Conservation (phyloP, 225 moss, liverwort and hornwort species). For the Polytrichum formosum region DNA sequence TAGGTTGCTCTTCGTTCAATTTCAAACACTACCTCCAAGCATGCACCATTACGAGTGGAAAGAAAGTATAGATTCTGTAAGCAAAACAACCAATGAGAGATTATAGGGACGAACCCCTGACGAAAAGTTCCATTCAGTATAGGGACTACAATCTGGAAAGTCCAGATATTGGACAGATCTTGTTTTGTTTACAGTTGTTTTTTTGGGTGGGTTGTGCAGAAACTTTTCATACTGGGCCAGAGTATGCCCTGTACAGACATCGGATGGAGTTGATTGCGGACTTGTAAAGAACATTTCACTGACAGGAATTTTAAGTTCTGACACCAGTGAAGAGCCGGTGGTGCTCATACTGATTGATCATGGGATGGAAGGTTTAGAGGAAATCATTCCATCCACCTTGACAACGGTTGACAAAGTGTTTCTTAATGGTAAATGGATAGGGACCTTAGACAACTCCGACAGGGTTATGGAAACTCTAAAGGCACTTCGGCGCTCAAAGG, state of each 20-base stretch:
- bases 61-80: too few species aligned
- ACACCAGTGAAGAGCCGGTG: constrained; percentile 47
- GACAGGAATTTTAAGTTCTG: constrained; percentile 70
- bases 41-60: too few species aligned
- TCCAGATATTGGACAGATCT: too few species aligned
- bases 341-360: constrained; percentile 35
- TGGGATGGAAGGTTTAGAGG: constrained; percentile 37
- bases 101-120: too few species aligned
- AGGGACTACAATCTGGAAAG: too few species aligned
- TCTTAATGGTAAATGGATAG: constrained; percentile 83
- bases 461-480: constrained; percentile 34
- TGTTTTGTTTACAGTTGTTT: neutral
- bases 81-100: too few species aligned
- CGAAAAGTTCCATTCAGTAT: too few species aligned
- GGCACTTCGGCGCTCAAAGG: constrained; percentile 28
- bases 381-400: constrained; percentile 33
- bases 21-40: too few species aligned
- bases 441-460: constrained; percentile 45
- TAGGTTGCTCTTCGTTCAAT: too few species aligned
- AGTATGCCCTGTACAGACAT: constrained; percentile 93
- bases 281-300: constrained; percentile 90
- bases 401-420: constrained; percentile 50
- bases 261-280: constrained; percentile 88
- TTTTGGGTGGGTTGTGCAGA: constrained; percentile 37
- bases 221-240: constrained; percentile 94